Percentiles rank a stretch among this genome's conserved stretches.
phyloP scores from a whole-genome alignment of 768 basidiomycete species.

The Leccinum arenicola region DNA sequence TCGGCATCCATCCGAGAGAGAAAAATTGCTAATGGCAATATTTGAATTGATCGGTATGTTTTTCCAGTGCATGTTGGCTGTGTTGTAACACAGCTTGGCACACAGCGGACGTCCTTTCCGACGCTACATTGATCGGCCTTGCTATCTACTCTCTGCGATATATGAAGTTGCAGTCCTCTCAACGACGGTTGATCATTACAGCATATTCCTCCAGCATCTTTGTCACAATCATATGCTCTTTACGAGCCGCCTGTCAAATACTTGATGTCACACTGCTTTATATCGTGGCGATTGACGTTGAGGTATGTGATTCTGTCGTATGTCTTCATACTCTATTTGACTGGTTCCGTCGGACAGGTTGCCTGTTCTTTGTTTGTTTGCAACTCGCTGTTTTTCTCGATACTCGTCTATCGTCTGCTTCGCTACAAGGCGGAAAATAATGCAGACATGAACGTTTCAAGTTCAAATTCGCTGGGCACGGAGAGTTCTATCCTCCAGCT shows the following conservation, averaged over 20 bases:
- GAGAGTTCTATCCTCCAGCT: constrained; percentile 1
- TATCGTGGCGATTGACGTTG: constrained; percentile 10
- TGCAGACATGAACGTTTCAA: background rate
- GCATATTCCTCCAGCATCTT: constrained; percentile 9
- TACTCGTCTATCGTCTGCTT: constrained; percentile 7
- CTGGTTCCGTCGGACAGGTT: constrained; percentile 7
- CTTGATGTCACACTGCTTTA: background rate
- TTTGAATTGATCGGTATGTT: constrained; percentile 17
- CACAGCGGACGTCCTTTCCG: constrained; percentile 23
- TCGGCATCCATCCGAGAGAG: background rate
- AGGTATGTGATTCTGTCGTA: constrained; percentile 6
- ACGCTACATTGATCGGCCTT: constrained; percentile 10
- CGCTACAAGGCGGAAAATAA: background rate
- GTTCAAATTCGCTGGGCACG: background rate
- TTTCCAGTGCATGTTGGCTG: background rate
- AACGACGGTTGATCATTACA: constrained; percentile 7
- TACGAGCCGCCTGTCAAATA: constrained; percentile 11
- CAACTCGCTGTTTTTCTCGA: constrained; percentile 11
- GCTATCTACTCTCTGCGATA: constrained; percentile 7
- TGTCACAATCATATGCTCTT: constrained; percentile 4
- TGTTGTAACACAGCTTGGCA: background rate
- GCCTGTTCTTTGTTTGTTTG: constrained; percentile 15
- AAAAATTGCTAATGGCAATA: background rate
- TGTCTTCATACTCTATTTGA: background rate
- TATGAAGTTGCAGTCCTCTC: constrained; percentile 1